phyloP scores from a whole-genome alignment of 169 alveolate species.

The Amoebophrya sp. region DNA sequence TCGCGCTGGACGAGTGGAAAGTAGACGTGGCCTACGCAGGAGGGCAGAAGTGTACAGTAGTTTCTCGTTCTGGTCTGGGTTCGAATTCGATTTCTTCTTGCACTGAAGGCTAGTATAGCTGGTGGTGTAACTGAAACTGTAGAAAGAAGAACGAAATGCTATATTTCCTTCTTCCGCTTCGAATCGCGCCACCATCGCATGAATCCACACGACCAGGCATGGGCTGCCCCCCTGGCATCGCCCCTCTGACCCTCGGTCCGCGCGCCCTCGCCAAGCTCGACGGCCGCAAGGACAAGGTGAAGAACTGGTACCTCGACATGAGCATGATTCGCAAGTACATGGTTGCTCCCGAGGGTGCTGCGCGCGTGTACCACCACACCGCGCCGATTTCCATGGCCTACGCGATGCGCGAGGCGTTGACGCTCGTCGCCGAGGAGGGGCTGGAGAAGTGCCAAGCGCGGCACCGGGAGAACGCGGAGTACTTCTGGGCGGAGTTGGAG shows the following conservation, averaged over 20 bases:
- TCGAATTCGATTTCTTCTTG: too few relatives aligned
- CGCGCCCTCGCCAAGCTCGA: slow-evolving; percentile 25
- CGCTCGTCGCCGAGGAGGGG: slow-evolving; percentile 21
- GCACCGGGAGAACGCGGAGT: slow-evolving; percentile 19
- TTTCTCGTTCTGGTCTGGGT: too few relatives aligned
- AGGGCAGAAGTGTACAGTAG: neutral
- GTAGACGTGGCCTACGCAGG: slow-evolving; percentile 22
- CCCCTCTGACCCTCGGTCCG: slow-evolving; percentile 33
- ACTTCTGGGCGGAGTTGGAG: slow-evolving; percentile 4
- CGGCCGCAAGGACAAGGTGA: slow-evolving; percentile 3
- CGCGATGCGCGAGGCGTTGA: slow-evolving; percentile 29
- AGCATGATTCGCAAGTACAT: slow-evolving; percentile 16
- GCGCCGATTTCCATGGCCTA: slow-evolving; percentile 21
- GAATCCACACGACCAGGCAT: neutral
- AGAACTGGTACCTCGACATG: slow-evolving; percentile 23
- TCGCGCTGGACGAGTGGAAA: slow-evolving; percentile 24
- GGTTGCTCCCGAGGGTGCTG: slow-evolving; percentile 6
- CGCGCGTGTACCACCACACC: slow-evolving; percentile 29
- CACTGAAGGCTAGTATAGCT: too few relatives aligned
- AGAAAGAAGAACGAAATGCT: too few relatives aligned
- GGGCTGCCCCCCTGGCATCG: slow-evolving; percentile 32
- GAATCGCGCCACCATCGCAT: too few relatives aligned
- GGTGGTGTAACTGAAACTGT: too few relatives aligned
- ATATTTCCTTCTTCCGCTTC: too few relatives aligned
- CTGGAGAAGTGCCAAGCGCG: slow-evolving; percentile 19